Base-by-base conservation (phyloP, 306 rosid species). In the Aeschynomene evenia region DNA sequence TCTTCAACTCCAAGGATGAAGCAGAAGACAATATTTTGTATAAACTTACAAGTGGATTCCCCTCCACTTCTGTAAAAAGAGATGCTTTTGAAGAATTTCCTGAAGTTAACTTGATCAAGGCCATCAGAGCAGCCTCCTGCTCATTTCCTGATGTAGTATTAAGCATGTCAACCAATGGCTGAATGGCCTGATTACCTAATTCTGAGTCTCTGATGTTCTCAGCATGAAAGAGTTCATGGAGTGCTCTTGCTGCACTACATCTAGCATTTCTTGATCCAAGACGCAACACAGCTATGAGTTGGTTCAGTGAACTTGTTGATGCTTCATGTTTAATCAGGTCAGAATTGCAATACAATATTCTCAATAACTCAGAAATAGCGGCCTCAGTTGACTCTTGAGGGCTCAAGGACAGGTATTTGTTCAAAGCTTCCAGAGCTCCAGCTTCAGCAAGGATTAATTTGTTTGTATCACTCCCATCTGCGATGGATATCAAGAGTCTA, bases 201-300 rank as follows among this genome's bases (percentile, higher is more conserved):
- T 90, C 97, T 10, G 94, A 87, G 49, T 84, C 86, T 83, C 92
- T 90, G 68, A 94, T 82, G 78, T 68, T 71, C 71, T 81, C 85
- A 9, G 95, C 83, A 46, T 81, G 85, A 65, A 88, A 94, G 75
- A 94, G 96, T 79, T 87, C 96, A 57, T 80, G 58, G 36, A 94
- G 90, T 48, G 97, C 96, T 79, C 95, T 87, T 39, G 97, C 92
- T 66, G 96, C 97, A 81, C 90, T 87, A 69, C 80, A 90, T 82
- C 98, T 90, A 79, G 97, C 90, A 80, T 83, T 85, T 88, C 95
- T 94, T 63, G 98, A 94, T 73, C 98, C 98, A 66, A 94, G 85
- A 67, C 95, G 97, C 84, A 94, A 78, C 70, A 94, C 98, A 45
- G 98, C 97, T 62, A 90, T 84, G 55, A 94, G 96, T 79, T 94